These are phyloP conservation scores for Myrica gale DNA, from an alignment of 306 rosid species.

Conservation along the genomic window DNA sequence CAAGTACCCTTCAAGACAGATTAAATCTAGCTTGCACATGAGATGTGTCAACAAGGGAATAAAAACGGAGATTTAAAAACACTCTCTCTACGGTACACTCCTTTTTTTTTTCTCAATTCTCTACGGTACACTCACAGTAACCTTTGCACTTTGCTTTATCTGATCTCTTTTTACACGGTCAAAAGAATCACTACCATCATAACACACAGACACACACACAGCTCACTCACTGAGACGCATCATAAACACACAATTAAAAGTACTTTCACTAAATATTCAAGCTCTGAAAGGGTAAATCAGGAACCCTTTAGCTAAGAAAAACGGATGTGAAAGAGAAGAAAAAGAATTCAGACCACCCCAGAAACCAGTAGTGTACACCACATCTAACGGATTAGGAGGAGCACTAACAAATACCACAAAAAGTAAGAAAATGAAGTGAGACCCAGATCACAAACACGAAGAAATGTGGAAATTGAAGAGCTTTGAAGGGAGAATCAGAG, in stretches of 20 bases:
- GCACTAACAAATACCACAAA: slow-evolving; percentile 26
- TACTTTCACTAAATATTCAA: slow-evolving; percentile 44
- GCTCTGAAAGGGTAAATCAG: slow-evolving; percentile 46
- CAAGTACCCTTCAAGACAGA: slow-evolving; percentile 40
- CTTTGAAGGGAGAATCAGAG: slow-evolving; percentile 16
- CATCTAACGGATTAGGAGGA: slow-evolving; percentile 19
- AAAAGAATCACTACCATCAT: slow-evolving; percentile 53
- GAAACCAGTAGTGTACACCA: slow-evolving; percentile 36
- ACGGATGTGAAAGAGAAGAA: slow-evolving; percentile 29
- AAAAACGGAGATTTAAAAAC: background rate
- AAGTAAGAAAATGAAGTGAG: slow-evolving; percentile 30
- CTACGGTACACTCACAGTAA: slow-evolving; percentile 32
- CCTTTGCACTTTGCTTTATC: slow-evolving; percentile 33
- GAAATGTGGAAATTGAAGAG: slow-evolving; percentile 11
- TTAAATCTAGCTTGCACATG: slow-evolving; percentile 37
- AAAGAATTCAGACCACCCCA: slow-evolving; percentile 36
- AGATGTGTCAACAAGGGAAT: slow-evolving; percentile 16
- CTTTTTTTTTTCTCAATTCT: too few species aligned
- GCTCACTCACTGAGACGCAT: slow-evolving; percentile 24
- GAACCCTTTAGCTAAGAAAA: slow-evolving; percentile 29
- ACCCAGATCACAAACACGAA: slow-evolving; percentile 29
- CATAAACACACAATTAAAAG: slow-evolving; percentile 47
- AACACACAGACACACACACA: slow-evolving; percentile 33
- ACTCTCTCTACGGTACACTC: slow-evolving; percentile 36
- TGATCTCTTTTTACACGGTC: slow-evolving; percentile 52